phyloP scores from a whole-genome alignment of 805 yeast genomes.

The Barnettozyma botsteinii region DNA sequence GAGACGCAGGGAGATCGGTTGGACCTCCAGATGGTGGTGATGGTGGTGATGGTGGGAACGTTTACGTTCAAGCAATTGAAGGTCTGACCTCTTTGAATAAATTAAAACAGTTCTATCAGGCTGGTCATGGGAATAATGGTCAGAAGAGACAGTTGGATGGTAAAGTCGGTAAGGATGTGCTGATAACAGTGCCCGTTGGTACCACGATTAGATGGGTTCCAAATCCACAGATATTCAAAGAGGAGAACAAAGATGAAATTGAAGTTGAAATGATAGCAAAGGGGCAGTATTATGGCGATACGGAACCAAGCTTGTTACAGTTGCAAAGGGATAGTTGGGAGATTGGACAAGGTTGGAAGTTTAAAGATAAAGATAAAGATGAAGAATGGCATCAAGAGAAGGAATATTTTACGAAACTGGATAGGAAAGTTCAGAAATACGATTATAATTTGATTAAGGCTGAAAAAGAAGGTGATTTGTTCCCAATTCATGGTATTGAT shows the following conservation, averaged over 20 bases:
- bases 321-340: conserved; percentile 54
- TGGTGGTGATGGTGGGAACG: conserved; percentile 90
- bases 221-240: conserved; percentile 46
- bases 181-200: conserved; percentile 88
- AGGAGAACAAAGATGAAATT: conserved; percentile 16
- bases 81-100: conserved; percentile 69
- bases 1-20: conserved; percentile 76
- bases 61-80: conserved; percentile 75
- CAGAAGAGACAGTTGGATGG: conserved; percentile 79
- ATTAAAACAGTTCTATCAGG: conserved; percentile 59
- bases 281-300: conserved; percentile 21
- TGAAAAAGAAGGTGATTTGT: conserved; percentile 59
- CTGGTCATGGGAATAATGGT: conserved; percentile 69
- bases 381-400: conserved; percentile 62
- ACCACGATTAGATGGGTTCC: conserved; percentile 84
- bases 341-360: conserved; percentile 86
- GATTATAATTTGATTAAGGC: conserved; percentile 53
- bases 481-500: conserved; percentile 83
- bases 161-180: conserved; percentile 69
- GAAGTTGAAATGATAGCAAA: conserved; percentile 32
- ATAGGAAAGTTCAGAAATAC: conserved; percentile 55
- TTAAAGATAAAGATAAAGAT: conserved; percentile 58
- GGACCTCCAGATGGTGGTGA: conserved; percentile 99
- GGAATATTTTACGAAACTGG: conserved; percentile 61
- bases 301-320: conserved; percentile 44